Evolutionary conservation across 305 asterid genomes (phyloP).

Genomic region (Fraxinus ornus): DNA sequence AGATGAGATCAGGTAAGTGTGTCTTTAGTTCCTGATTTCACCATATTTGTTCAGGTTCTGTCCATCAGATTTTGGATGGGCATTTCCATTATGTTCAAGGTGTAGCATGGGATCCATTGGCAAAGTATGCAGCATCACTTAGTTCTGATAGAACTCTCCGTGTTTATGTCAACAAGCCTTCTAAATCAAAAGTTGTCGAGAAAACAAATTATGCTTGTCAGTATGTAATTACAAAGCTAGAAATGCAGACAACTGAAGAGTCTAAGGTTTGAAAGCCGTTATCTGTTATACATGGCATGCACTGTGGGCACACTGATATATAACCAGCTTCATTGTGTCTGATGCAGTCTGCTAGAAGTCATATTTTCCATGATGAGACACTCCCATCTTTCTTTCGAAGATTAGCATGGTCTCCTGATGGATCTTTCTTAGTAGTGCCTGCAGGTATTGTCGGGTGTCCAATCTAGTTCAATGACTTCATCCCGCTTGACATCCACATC

Average conservation of each 20-base stretch:
- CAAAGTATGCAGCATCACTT: conserved; percentile 79
- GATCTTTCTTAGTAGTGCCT: conserved; percentile 87
- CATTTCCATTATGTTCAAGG: conserved; percentile 97
- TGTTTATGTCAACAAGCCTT: conserved; percentile 67
- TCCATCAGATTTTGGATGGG: conserved; percentile 79
- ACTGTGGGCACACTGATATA: background rate
- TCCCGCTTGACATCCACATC: background rate
- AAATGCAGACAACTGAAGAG: conserved; percentile 56
- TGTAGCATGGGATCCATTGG: conserved; percentile 93
- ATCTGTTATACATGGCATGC: conserved; percentile 11
- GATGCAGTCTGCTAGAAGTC: conserved; percentile 70
- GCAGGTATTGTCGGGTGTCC: conserved; percentile 58
- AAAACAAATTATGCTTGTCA: conserved; percentile 74
- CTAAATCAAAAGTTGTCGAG: conserved; percentile 75
- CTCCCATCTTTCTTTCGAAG: conserved; percentile 94
- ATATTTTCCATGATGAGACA: conserved; percentile 93
- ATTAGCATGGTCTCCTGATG: conserved; percentile 96
- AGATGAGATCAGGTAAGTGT: background rate
- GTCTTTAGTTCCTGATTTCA: conserved; percentile 14
- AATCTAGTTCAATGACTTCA: conserved; percentile 8
- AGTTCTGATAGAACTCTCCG: conserved; percentile 96
- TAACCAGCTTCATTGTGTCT: conserved; percentile 24
- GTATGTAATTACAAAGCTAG: conserved; percentile 74
- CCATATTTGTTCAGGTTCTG: conserved; percentile 55
- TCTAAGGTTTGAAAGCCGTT: conserved; percentile 49